Conservation (phyloP, 2,329 filamentous ascomycete species). For the Aureobasidium sp. region DNA sequence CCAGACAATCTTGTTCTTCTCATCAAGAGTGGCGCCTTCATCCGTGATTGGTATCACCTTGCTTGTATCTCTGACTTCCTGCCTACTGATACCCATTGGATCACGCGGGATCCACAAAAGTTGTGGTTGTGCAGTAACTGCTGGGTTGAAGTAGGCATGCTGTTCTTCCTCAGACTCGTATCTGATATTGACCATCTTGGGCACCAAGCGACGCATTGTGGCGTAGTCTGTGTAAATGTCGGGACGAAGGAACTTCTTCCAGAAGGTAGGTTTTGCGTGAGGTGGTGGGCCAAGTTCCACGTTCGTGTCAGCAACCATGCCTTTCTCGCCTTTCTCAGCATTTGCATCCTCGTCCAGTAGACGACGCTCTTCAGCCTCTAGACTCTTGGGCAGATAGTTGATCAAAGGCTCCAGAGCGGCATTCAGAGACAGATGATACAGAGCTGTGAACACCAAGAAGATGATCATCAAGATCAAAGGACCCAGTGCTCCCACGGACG, state of each 20-base stretch:
- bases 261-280: conserved; percentile 46
- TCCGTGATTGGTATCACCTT: conserved; percentile 73
- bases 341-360: conserved; percentile 24
- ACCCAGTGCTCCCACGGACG: conserved; percentile 41
- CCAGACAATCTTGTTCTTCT: conserved; percentile 59
- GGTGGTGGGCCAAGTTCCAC: conserved; percentile 27
- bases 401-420: conserved; percentile 67
- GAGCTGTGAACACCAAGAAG: conserved; percentile 63
- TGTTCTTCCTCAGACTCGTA: conserved; percentile 55
- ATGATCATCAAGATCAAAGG: conserved; percentile 68
- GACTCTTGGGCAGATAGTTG: conserved; percentile 57
- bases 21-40: conserved; percentile 60
- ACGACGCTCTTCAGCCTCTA: conserved; percentile 29
- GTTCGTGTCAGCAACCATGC: conserved; percentile 23
- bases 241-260: conserved; percentile 61
- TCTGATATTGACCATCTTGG: conserved; percentile 46
- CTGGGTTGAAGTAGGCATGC: conserved; percentile 67
- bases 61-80: conserved; percentile 71
- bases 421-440: conserved; percentile 69
- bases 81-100: conserved; percentile 60
- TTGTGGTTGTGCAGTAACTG: conserved; percentile 53
- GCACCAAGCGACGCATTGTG: conserved; percentile 60
- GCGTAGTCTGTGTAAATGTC: conserved; percentile 68
- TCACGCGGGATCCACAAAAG: conserved; percentile 83
- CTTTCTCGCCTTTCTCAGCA: conserved; percentile 24